Percentiles rank a stretch among this genome's conserved stretches.
phyloP scores from a whole-genome alignment of 345 rosid species.

The Boechera stricta region DNA sequence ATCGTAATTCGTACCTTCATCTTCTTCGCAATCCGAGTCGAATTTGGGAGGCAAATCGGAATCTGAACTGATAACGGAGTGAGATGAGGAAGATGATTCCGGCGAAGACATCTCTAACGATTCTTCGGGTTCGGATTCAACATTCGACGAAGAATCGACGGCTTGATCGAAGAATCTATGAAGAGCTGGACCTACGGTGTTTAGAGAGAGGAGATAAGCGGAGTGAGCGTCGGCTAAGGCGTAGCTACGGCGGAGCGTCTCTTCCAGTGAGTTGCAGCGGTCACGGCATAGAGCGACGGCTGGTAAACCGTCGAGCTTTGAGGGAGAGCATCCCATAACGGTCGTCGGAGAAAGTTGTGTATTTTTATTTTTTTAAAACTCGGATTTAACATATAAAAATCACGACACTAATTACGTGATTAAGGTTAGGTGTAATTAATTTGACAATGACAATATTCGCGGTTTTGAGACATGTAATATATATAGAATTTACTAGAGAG shows the following conservation, averaged over 20 bases:
- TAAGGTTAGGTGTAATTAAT: slow-evolving; percentile 15
- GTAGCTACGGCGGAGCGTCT: slow-evolving; percentile 63
- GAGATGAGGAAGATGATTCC: slow-evolving; percentile 38
- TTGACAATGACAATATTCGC: neutral
- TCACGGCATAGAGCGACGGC: slow-evolving; percentile 65
- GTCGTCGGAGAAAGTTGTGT: slow-evolving; percentile 23
- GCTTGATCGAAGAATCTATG: slow-evolving; percentile 47
- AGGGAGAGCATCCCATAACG: slow-evolving; percentile 48
- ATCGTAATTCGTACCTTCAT: slow-evolving; percentile 28
- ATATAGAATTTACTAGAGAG: neutral
- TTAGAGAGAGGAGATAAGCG: slow-evolving; percentile 58
- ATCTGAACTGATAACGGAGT: slow-evolving; percentile 43
- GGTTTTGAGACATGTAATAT: neutral
- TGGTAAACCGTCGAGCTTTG: slow-evolving; percentile 61
- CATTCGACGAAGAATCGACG: slow-evolving; percentile 25
- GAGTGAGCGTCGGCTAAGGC: slow-evolving; percentile 60
- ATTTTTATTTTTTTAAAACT: neutral
- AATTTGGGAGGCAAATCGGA: slow-evolving; percentile 61
- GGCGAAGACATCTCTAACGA: slow-evolving; percentile 31
- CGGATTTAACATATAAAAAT: neutral
- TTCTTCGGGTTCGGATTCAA: neutral
- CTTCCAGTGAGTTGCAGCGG: slow-evolving; percentile 63
- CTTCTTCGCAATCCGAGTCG: slow-evolving; percentile 62
- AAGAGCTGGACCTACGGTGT: slow-evolving; percentile 54
- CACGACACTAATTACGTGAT: slow-evolving; percentile 9